Evolutionary conservation across 1,284 basidiomycete species (phyloP).

Genomic region (Irpex lacteus): DNA sequence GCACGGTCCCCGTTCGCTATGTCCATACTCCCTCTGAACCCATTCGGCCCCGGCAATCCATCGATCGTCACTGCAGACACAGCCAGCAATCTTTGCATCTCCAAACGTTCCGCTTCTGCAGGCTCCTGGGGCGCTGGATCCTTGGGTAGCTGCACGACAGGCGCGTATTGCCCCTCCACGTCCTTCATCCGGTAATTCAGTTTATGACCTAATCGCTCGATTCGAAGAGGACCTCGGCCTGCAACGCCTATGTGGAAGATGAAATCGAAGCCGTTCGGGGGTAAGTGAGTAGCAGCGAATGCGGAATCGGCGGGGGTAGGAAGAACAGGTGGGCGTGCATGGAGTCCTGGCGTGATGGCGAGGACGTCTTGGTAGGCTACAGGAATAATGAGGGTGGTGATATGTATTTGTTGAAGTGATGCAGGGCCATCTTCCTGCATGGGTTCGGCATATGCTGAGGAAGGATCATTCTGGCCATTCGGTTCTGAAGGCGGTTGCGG

Average conservation of each 20-base stretch:
- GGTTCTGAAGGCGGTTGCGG: constrained; percentile 10
- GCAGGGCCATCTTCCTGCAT: constrained; percentile 19
- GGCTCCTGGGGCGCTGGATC: constrained; percentile 24
- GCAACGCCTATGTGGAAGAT: constrained; percentile 73
- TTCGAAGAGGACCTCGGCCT: constrained; percentile 57
- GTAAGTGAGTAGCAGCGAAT: constrained; percentile 38
- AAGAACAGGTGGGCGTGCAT: constrained; percentile 58
- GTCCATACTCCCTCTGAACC: not conserved
- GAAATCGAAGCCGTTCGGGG: constrained; percentile 66
- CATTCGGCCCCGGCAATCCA: not conserved
- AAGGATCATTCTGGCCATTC: constrained; percentile 3
- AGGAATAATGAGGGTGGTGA: constrained; percentile 60
- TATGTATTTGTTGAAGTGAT: constrained; percentile 45
- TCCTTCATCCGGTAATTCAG: constrained; percentile 72
- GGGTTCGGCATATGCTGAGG: constrained; percentile 23
- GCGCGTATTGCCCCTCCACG: constrained; percentile 54
- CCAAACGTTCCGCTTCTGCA: constrained; percentile 35
- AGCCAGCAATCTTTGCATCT: constrained; percentile 17
- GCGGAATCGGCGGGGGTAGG: constrained; percentile 35
- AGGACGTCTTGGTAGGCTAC: constrained; percentile 63
- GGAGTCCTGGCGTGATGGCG: constrained; percentile 53
- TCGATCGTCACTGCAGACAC: not conserved
- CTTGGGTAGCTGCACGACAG: constrained; percentile 39
- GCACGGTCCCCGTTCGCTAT: not conserved
- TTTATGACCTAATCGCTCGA: constrained; percentile 70